These are phyloP conservation scores for Backusella westeae DNA, from an alignment of 192 early-diverging fungal genomes.

Conservation along the genomic window DNA sequence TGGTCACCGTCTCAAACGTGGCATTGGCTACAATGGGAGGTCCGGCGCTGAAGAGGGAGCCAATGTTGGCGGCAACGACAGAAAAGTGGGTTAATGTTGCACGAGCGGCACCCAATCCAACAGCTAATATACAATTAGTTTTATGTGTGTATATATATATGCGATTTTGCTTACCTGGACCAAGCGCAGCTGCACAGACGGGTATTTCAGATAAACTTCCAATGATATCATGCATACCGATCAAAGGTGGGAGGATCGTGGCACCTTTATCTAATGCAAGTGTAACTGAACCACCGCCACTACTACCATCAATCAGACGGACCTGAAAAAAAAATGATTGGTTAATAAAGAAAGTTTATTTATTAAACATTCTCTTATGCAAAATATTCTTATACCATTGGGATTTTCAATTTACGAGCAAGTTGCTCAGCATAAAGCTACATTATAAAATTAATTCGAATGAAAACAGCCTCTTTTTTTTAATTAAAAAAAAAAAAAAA, in stretches of 20 bases:
- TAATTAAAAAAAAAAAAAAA: not conserved
- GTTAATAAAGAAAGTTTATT: not conserved
- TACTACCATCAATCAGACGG: slow-evolving; percentile 39
- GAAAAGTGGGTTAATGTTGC: slow-evolving; percentile 38
- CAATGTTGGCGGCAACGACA: slow-evolving; percentile 24
- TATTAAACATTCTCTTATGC: not conserved
- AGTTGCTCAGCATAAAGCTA: slow-evolving; percentile 37
- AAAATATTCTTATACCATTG: slow-evolving; percentile 14
- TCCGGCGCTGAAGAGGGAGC: slow-evolving; percentile 33
- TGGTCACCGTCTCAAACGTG: slow-evolving; percentile 31
- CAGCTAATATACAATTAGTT: slow-evolving; percentile 14
- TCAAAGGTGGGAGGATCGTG: slow-evolving; percentile 28
- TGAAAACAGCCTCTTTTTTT: not conserved
- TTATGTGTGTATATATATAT: not conserved
- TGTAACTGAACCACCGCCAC: slow-evolving; percentile 34
- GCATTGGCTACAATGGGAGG: slow-evolving; percentile 38
- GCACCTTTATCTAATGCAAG: slow-evolving; percentile 21
- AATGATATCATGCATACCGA: slow-evolving; percentile 37
- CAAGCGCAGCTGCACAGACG: slow-evolving; percentile 29
- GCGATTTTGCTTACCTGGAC: slow-evolving; percentile 21
- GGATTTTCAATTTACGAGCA: slow-evolving; percentile 24
- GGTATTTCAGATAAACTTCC: slow-evolving; percentile 37
- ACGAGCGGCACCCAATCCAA: slow-evolving; percentile 35
- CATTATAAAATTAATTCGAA: not conserved
- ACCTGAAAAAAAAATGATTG: slow-evolving; percentile 12